These are phyloP conservation scores for Cornus controversa DNA, from an alignment of 148 eudicot genomes.

Conservation along the genomic window DNA sequence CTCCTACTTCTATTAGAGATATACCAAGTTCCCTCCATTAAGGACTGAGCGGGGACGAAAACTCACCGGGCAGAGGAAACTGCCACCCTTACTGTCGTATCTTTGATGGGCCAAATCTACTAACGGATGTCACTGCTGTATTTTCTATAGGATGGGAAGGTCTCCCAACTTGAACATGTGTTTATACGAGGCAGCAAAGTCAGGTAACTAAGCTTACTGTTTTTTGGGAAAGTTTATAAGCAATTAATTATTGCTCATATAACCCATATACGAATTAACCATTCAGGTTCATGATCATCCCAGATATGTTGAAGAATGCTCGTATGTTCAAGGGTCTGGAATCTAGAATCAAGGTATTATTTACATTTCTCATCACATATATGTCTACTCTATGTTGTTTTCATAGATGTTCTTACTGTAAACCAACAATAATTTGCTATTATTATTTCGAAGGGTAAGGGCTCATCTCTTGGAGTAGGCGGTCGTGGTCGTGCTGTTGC, in stretches of 20 bases:
- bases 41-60: too few species aligned
- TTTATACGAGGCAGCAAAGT: slow-evolving; percentile 97
- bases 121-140: too few species aligned
- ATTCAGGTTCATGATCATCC: slow-evolving; percentile 90
- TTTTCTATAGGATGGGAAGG: slow-evolving; percentile 77
- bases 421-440: neutral
- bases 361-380: neutral
- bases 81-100: too few species aligned
- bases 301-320: slow-evolving; percentile 99
- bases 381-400: neutral
- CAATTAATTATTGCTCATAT: neutral
- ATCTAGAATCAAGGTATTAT: slow-evolving; percentile 81
- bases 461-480: slow-evolving; percentile 91
- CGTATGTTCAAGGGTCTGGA: slow-evolving; percentile 97
- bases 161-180: slow-evolving; percentile 94
- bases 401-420: too few species aligned
- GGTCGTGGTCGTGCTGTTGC: slow-evolving; percentile 86
- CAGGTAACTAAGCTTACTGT: slow-evolving; percentile 39
- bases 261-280: neutral
- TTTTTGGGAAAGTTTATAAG: neutral
- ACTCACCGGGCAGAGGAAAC: too few species aligned
- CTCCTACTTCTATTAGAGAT: too few species aligned
- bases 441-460: slow-evolving; percentile 61
- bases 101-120: too few species aligned
- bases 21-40: too few species aligned